A percentile compares a stretch with the other conserved stretches of the same genome.
Conservation (phyloP, 768 basidiomycete genomes). For the Rhodotorula graminis region DNA sequence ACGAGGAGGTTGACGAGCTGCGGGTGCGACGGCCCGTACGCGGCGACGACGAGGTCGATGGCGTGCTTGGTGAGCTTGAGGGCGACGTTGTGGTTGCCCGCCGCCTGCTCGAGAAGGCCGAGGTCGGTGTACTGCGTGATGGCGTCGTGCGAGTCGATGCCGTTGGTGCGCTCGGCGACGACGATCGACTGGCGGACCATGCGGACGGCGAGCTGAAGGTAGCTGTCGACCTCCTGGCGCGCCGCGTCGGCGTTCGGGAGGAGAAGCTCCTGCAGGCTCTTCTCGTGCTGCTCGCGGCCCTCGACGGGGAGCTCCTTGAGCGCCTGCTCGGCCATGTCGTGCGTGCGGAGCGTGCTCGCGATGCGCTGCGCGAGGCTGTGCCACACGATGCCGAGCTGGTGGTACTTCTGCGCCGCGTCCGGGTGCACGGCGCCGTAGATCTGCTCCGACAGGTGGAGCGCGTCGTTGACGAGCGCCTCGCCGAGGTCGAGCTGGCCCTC, state of each 20-base stretch:
- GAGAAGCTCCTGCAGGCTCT: conserved; percentile 36
- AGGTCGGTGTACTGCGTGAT: conserved; percentile 50
- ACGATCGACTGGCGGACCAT: conserved; percentile 51
- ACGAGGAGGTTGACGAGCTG: conserved; percentile 48
- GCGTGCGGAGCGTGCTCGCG: conserved; percentile 20
- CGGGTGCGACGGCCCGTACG: conserved; percentile 49
- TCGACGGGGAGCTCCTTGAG: conserved; percentile 21
- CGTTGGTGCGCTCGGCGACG: conserved; percentile 49
- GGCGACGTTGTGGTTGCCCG: conserved; percentile 46
- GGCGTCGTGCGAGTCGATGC: conserved; percentile 49
- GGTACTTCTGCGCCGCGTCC: conserved; percentile 50
- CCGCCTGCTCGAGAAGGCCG: conserved; percentile 50
- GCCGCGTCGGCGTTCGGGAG: conserved; percentile 44
- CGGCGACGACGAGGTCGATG: conserved; percentile 47
- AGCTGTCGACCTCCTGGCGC: conserved; percentile 43
- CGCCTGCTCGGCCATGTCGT: conserved; percentile 35
- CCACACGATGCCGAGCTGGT: conserved; percentile 49
- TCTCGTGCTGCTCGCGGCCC: conserved; percentile 25
- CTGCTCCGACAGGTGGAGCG: conserved; percentile 49
- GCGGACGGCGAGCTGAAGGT: conserved; percentile 46
- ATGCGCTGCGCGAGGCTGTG: conserved; percentile 45
- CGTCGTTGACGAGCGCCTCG: conserved; percentile 50
- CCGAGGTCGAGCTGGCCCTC: conserved; percentile 48
- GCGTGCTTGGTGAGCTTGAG: conserved; percentile 49
- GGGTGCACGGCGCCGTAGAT: conserved; percentile 51